phyloP scores from a whole-genome alignment of 768 basidiomycete genomes.

The Kwoniella sp. region DNA sequence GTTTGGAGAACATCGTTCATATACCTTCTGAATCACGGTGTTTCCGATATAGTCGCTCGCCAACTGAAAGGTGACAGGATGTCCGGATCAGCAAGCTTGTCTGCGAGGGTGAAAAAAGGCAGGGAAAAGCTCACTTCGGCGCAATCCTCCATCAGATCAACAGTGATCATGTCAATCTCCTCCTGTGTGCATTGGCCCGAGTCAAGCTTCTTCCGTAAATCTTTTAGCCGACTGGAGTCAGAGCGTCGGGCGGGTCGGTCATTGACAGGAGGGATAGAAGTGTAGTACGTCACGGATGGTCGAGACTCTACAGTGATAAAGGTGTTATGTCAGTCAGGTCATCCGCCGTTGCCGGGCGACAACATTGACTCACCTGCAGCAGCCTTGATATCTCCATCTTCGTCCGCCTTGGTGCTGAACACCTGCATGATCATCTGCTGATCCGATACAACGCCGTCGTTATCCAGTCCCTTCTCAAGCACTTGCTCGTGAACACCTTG shows the following conservation, averaged over 20 bases:
- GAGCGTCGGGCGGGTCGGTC: conserved; percentile 83
- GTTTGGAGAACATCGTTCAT: conserved; percentile 77
- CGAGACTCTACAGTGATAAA: conserved; percentile 71
- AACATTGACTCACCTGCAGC: conserved; percentile 70
- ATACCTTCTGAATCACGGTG: conserved; percentile 96
- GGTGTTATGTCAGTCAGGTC: conserved; percentile 5
- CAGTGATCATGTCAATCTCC: conserved; percentile 87
- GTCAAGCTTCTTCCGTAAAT: conserved; percentile 90
- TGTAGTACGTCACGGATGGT: conserved; percentile 93
- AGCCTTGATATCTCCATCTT: conserved; percentile 80
- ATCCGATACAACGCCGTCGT: conserved; percentile 69
- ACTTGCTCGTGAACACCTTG: conserved; percentile 54
- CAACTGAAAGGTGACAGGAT: conserved; percentile 57
- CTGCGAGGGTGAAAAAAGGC: background rate
- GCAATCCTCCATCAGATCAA: conserved; percentile 90
- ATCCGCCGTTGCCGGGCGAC: background rate
- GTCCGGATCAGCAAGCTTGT: conserved; percentile 1
- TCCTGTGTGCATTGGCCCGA: conserved; percentile 79
- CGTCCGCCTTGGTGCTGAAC: conserved; percentile 74
- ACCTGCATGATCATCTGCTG: conserved; percentile 97
- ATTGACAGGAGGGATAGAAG: conserved; percentile 85
- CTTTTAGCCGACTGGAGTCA: conserved; percentile 91
- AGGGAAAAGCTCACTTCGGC: conserved; percentile 67
- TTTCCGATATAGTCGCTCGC: conserved; percentile 99
- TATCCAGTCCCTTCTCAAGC: conserved; percentile 57